phyloP scores from a whole-genome alignment of 23 red algal species.

The Agarophyton chilense region DNA sequence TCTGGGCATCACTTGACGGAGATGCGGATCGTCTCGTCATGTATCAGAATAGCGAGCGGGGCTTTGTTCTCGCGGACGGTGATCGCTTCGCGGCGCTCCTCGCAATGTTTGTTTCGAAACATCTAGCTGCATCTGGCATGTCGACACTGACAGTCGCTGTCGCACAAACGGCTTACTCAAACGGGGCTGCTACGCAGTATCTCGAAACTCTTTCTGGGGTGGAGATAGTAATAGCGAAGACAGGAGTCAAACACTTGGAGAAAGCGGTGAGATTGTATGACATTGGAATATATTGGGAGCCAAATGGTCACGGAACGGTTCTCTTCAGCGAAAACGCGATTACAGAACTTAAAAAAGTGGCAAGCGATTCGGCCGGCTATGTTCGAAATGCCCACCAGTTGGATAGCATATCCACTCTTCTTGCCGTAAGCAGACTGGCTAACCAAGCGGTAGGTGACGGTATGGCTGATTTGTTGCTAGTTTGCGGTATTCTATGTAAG shows the following conservation, averaged over 20 bases:
- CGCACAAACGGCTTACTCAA: constrained; percentile 95
- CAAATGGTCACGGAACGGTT: constrained; percentile 98
- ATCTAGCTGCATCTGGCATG: constrained; percentile 6
- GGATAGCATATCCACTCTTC: constrained; percentile 39
- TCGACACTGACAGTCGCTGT: constrained; percentile 67
- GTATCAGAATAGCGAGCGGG: constrained; percentile 17
- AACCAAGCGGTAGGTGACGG: constrained; percentile 98
- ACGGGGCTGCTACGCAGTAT: constrained; percentile 78
- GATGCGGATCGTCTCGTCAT: constrained; percentile 96
- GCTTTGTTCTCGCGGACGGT: constrained; percentile 69
- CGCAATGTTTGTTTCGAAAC: constrained; percentile 56
- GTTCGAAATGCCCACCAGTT: not conserved
- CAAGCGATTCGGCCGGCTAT: not conserved
- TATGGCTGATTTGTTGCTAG: constrained; percentile 87
- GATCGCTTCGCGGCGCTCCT: constrained; percentile 77
- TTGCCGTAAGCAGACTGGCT: constrained; percentile 60
- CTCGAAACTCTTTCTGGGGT: constrained; percentile 49
- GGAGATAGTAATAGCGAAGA: constrained; percentile 76
- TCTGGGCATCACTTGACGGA: constrained; percentile 88
- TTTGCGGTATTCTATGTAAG: constrained; percentile 62
- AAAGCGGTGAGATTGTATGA: constrained; percentile 78
- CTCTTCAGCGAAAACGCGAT: constrained; percentile 68
- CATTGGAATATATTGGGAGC: constrained; percentile 98
- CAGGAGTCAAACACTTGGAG: constrained; percentile 96
- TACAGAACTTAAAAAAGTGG: not conserved